Percentiles rank a stretch among this genome's conserved stretches.
Conservation (phyloP, 768 basidiomycete genomes). For the Hygrophoropsis aurantiaca region DNA sequence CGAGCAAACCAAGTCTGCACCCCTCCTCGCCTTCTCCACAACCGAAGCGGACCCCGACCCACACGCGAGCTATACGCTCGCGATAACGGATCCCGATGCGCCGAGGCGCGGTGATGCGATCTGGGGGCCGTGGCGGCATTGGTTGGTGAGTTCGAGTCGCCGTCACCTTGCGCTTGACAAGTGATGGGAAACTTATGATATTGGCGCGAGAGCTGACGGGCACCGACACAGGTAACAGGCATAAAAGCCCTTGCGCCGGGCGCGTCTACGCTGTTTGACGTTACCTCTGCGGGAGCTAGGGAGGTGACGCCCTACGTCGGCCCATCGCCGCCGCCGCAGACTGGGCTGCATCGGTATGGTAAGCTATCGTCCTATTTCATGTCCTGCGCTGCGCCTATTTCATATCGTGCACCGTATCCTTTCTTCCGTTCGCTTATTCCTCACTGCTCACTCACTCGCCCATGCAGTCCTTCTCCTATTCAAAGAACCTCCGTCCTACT, state of each 20-base stretch:
- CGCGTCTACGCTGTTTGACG: neutral
- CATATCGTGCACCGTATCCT: too few species aligned
- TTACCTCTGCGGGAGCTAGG: too few species aligned
- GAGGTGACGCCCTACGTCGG: conserved; percentile 55
- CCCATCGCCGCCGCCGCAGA: conserved; percentile 54
- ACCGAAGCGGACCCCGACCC: conserved; percentile 33
- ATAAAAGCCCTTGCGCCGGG: conserved; percentile 28
- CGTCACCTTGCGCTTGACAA: conserved; percentile 7
- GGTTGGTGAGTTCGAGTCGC: conserved; percentile 46
- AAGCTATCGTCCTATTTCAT: too few species aligned
- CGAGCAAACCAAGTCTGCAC: conserved; percentile 48
- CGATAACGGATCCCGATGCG: conserved; percentile 61
- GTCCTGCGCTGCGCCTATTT: too few species aligned
- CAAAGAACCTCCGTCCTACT: conserved; percentile 48
- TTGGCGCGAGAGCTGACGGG: too few species aligned
- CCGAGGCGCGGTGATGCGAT: conserved; percentile 49
- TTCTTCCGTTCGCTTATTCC: too few species aligned
- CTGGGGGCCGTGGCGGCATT: conserved; percentile 55
- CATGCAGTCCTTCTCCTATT: conserved; percentile 55
- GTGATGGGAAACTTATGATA: too few species aligned
- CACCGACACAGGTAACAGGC: conserved; percentile 40
- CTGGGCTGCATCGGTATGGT: conserved; percentile 55
- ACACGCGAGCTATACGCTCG: conserved; percentile 45
- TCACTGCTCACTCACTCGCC: neutral
- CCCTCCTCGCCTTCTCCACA: conserved; percentile 46